phyloP scores from a whole-genome alignment of 2,329 filamentous ascomycete genomes.

The Berkeleyomyces basicola region DNA sequence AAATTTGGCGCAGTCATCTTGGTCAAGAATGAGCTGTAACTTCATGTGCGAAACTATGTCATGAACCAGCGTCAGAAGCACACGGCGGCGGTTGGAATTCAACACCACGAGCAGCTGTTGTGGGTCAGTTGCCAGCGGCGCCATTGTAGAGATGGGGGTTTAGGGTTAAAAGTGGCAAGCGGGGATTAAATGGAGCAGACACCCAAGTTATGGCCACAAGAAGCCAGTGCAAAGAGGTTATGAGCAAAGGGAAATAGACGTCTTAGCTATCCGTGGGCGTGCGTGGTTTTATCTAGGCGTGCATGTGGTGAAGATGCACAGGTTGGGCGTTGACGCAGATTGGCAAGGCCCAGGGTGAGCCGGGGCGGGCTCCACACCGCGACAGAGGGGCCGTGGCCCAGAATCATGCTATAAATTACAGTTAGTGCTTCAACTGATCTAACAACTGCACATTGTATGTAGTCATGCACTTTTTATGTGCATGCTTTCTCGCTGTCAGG shows the following conservation, averaged over 20 bases:
- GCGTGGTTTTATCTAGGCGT: background rate
- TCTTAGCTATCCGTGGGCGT: background rate
- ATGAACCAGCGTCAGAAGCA: constrained; percentile 32
- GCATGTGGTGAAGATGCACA: background rate
- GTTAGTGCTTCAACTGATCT: too few species aligned
- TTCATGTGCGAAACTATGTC: constrained; percentile 40
- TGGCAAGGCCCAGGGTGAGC: too few species aligned
- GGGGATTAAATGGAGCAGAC: background rate
- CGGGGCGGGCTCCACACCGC: too few species aligned
- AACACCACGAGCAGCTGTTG: constrained; percentile 39
- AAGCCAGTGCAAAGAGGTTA: background rate
- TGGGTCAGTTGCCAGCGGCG: constrained; percentile 37
- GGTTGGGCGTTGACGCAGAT: too few species aligned
- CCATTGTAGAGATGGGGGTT: constrained; percentile 24
- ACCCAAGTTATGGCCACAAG: background rate
- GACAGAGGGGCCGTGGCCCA: too few species aligned
- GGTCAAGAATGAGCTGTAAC: constrained; percentile 26
- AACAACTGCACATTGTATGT: too few species aligned
- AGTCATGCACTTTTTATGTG: too few species aligned
- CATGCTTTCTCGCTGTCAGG: too few species aligned
- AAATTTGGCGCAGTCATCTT: constrained; percentile 8
- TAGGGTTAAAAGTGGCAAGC: background rate
- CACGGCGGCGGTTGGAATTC: constrained; percentile 34
- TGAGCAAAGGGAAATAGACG: background rate
- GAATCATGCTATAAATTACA: too few species aligned